Percentiles rank a stretch among this genome's conserved stretches.
Evolutionary conservation across 2,329 filamentous ascomycete species (phyloP).

Genomic region (Paecilomyces fulvus): DNA sequence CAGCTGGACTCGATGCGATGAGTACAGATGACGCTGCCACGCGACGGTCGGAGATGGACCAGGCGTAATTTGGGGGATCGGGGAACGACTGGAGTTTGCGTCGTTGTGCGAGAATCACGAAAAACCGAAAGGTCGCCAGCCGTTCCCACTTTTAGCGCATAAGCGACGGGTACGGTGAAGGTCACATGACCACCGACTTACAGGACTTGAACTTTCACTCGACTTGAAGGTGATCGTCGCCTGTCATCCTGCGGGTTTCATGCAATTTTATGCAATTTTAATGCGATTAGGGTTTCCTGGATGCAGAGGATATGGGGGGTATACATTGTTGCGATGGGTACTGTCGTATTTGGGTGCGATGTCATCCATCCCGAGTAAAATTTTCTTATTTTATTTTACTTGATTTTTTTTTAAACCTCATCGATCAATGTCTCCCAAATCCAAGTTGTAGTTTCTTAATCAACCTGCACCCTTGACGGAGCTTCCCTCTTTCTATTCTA

Average conservation of each 20-base stretch:
- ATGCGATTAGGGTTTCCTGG: not conserved
- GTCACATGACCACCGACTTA: slow-evolving; percentile 22
- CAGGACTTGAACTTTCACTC: not conserved
- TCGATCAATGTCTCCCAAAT: no score
- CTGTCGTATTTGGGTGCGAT: not conserved
- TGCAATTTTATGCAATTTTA: not conserved
- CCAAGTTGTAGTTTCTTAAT: no score
- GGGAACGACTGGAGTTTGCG: slow-evolving; percentile 1
- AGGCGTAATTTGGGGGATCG: slow-evolving; percentile 2
- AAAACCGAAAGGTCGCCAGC: slow-evolving; percentile 6
- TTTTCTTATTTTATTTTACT: not conserved
- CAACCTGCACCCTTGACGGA: no score
- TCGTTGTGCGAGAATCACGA: slow-evolving; percentile 6
- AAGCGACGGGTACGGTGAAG: slow-evolving; percentile 20
- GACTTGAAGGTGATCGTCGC: no score
- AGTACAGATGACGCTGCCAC: slow-evolving; percentile 24
- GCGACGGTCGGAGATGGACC: slow-evolving; percentile 19
- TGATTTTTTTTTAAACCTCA: no score
- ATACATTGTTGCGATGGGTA: not conserved
- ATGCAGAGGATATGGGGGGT: not conserved
- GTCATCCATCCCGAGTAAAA: not conserved
- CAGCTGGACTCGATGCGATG: slow-evolving; percentile 19
- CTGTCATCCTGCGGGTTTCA: not conserved
- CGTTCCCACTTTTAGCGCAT: slow-evolving; percentile 24
- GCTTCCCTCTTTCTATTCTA: no score